Percentiles rank a stretch among this genome's conserved stretches.
These are phyloP conservation scores for Colletotrichum sp. DNA, from an alignment of 2,329 filamentous ascomycete species.

Conservation along the genomic window DNA sequence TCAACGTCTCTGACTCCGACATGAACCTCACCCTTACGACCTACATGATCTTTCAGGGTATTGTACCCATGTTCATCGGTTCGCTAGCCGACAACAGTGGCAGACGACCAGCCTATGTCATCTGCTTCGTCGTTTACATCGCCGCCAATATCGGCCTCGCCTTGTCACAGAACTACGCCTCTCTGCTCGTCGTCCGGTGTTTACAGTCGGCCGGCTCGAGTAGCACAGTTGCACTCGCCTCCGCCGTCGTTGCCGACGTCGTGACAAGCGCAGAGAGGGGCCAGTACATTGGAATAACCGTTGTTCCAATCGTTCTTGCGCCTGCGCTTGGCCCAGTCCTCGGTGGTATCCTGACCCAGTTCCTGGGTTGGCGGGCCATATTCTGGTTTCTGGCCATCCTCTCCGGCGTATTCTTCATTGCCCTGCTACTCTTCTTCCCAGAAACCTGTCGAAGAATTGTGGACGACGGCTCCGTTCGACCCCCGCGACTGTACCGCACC, in stretches of 20 bases:
- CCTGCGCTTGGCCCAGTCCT: constrained; percentile 47
- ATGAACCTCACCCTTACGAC: constrained; percentile 59
- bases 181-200: constrained; percentile 64
- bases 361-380: constrained; percentile 46
- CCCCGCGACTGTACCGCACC: constrained; percentile 41
- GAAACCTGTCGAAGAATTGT: constrained; percentile 55
- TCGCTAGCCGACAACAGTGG: constrained; percentile 49
- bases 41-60: constrained; percentile 65
- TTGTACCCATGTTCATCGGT: constrained; percentile 57
- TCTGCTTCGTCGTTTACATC: constrained; percentile 37
- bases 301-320: constrained; percentile 47
- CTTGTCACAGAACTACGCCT: constrained; percentile 50
- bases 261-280: constrained; percentile 54
- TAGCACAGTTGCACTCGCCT: constrained; percentile 66
- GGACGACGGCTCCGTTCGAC: constrained; percentile 54
- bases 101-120: constrained; percentile 40
- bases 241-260: constrained; percentile 67
- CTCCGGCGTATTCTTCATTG: constrained; percentile 35
- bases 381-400: constrained; percentile 41
- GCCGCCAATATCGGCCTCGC: constrained; percentile 52
- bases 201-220: constrained; percentile 59
- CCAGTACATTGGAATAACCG: constrained; percentile 43
- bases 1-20: constrained; percentile 43
- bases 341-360: constrained; percentile 41
- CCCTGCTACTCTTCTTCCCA: constrained; percentile 43